Evolutionary conservation across 2,329 filamentous ascomycete species (phyloP).

Genomic region (Penicillium verrucosum): DNA sequence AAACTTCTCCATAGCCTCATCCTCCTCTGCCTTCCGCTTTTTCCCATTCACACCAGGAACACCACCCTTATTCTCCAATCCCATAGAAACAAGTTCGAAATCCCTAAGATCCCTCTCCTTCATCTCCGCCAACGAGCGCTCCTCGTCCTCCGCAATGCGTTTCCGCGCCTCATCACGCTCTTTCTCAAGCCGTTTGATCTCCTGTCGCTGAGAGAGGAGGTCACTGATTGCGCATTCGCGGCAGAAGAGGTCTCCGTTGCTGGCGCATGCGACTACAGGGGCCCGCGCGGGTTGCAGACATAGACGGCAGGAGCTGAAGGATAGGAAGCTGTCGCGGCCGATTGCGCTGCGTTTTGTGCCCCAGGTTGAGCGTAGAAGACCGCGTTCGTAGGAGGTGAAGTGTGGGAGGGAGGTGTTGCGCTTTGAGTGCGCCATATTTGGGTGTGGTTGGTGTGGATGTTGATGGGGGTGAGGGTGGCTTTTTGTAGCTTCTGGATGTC

Average conservation of each 20-base stretch:
- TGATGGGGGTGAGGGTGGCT: not conserved
- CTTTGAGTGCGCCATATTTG: conserved; percentile 56
- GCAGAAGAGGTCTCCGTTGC: conserved; percentile 85
- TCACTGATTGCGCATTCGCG: conserved; percentile 90
- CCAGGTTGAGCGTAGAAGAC: conserved; percentile 78
- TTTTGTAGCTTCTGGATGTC: conserved; percentile 3
- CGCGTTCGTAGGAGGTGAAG: conserved; percentile 89
- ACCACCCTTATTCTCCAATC: conserved; percentile 40
- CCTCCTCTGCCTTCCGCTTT: conserved; percentile 7
- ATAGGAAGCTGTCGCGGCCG: conserved; percentile 83
- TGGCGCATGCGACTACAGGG: conserved; percentile 78
- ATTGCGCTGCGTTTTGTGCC: conserved; percentile 78
- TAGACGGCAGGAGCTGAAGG: conserved; percentile 83
- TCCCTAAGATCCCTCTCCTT: conserved; percentile 68
- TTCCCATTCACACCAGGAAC: not conserved
- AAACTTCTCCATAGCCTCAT: conserved; percentile 22
- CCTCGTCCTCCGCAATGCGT: conserved; percentile 60
- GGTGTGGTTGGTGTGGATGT: not conserved
- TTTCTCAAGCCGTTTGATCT: conserved; percentile 77
- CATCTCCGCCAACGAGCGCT: conserved; percentile 65
- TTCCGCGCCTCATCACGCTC: conserved; percentile 59
- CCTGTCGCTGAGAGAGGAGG: conserved; percentile 85
- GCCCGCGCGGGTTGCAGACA: conserved; percentile 78
- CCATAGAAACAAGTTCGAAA: conserved; percentile 82
- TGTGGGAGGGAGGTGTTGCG: conserved; percentile 88